Conservation (phyloP, 805 yeast genomes). For the Yarrowia bubula region DNA sequence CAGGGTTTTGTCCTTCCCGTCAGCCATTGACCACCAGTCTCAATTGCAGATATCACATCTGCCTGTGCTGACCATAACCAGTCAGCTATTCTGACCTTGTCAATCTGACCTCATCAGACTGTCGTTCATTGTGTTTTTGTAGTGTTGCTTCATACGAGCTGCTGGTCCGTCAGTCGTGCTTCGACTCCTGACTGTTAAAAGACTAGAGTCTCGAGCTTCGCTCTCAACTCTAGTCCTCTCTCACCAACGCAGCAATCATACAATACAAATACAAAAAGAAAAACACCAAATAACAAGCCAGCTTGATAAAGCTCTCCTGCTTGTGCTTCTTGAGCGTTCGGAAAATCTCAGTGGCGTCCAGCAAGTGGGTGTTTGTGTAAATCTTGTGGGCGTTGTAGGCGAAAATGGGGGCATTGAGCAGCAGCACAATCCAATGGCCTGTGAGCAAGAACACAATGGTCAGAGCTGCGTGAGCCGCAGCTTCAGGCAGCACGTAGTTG, state of each 20-base stretch:
- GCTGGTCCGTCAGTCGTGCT: too few relatives aligned
- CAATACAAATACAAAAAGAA: constrained; percentile 95
- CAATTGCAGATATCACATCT: too few relatives aligned
- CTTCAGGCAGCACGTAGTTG: constrained; percentile 84
- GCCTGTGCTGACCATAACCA: too few relatives aligned
- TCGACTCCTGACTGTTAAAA: too few relatives aligned
- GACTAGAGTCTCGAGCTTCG: background rate
- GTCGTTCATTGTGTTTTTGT: too few relatives aligned
- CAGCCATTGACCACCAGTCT: too few relatives aligned
- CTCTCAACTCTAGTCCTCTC: constrained; percentile 47
- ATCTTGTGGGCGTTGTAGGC: constrained; percentile 83
- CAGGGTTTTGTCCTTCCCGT: too few relatives aligned
- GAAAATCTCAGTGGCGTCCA: constrained; percentile 97
- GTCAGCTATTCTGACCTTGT: too few relatives aligned
- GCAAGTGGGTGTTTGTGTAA: constrained; percentile 72
- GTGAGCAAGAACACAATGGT: constrained; percentile 70
- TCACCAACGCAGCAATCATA: constrained; percentile 90
- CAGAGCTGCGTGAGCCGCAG: constrained; percentile 65
- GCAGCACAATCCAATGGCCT: constrained; percentile 89
- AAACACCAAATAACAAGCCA: constrained; percentile 86
- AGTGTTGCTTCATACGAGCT: too few relatives aligned
- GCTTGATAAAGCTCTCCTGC: constrained; percentile 84
- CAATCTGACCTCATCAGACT: too few relatives aligned
- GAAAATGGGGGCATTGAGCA: constrained; percentile 68
- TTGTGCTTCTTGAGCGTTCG: constrained; percentile 90